Evolutionary conservation across 2,329 filamentous ascomycete species (phyloP).

Genomic region (Emmonsiellopsis sp.): DNA sequence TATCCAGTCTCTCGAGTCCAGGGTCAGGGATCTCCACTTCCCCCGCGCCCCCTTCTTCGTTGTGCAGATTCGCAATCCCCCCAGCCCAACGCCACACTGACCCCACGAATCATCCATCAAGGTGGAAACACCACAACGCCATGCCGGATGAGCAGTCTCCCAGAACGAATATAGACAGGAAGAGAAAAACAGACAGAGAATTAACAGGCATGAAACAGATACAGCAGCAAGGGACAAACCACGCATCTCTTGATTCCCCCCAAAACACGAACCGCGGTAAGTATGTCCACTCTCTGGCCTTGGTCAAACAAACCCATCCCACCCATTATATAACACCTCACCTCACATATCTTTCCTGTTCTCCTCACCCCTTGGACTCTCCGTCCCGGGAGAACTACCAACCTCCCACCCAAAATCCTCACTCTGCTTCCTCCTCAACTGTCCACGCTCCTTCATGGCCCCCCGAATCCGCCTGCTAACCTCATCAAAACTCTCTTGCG

Average conservation of each 20-base stretch:
- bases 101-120: not conserved
- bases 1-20: no score
- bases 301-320: not conserved
- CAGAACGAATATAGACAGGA: not conserved
- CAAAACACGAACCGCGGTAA: not conserved
- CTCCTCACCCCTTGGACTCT: constrained; percentile 26
- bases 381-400: constrained; percentile 25
- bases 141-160: not conserved
- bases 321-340: not conserved
- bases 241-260: not conserved
- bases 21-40: no score
- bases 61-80: no score
- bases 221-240: not conserved
- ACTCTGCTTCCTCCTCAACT: constrained; percentile 45
- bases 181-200: not conserved
- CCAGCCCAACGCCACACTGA: no score
- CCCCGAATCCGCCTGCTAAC: constrained; percentile 74
- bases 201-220: not conserved
- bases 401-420: constrained; percentile 32
- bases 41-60: no score
- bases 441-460: constrained; percentile 71
- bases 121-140: not conserved
- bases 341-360: constrained; percentile 26
- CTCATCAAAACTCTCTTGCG: constrained; percentile 65
- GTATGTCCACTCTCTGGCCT: not conserved